These are phyloP conservation scores for Salix viminalis DNA, from an alignment of 345 rosid species.

Conservation along the genomic window DNA sequence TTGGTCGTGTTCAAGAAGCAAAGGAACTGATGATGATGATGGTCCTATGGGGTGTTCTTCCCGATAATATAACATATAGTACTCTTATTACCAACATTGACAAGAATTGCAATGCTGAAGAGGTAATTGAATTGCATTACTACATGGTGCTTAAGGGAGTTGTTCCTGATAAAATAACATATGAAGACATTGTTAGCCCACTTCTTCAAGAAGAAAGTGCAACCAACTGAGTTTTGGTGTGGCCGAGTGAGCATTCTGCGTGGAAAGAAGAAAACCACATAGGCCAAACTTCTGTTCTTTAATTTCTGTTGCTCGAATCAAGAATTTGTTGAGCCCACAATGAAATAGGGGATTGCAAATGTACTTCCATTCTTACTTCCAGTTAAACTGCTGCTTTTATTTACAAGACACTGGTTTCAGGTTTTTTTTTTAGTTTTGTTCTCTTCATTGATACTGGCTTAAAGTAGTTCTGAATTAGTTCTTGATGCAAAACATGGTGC, in stretches of 20 bases:
- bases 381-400: too few species aligned
- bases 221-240: conserved; percentile 2
- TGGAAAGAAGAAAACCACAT: neutral
- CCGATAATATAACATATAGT: conserved; percentile 50
- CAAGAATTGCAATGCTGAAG: conserved; percentile 35
- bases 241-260: neutral
- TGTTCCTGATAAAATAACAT: conserved; percentile 41
- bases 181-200: conserved; percentile 33
- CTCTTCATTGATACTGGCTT: too few species aligned
- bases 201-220: conserved; percentile 31
- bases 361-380: too few species aligned
- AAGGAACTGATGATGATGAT: conserved; percentile 42
- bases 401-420: too few species aligned
- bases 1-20: conserved; percentile 45
- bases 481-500: too few species aligned
- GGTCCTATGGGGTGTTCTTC: conserved; percentile 37
- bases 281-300: too few species aligned
- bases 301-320: too few species aligned
- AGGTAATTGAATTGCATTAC: conserved; percentile 58
- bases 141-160: conserved; percentile 56
- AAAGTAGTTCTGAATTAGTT: too few species aligned
- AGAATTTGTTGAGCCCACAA: too few species aligned
- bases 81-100: conserved; percentile 40
- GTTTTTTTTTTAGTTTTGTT: too few species aligned
- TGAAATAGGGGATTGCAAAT: too few species aligned